Conservation (phyloP, 1,139 yeast species). For the Saccharomyces pastorianus region DNA sequence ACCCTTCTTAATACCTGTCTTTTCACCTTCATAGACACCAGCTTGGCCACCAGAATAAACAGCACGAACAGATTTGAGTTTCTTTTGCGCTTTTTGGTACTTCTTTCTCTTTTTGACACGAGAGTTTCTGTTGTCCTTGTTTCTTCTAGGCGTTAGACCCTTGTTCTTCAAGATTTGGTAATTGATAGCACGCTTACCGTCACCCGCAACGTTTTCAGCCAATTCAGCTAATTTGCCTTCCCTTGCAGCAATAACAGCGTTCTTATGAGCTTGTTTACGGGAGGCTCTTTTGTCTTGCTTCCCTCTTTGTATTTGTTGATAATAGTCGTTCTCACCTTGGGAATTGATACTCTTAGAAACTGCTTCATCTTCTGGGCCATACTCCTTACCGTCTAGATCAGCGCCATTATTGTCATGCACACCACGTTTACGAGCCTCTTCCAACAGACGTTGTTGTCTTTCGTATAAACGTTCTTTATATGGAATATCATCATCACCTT, state of each 20-base stretch:
- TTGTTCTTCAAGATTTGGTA: conserved; percentile 90
- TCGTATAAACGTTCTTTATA: conserved; percentile 83
- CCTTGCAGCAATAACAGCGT: conserved; percentile 71
- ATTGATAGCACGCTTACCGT: conserved; percentile 90
- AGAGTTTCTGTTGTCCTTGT: conserved; percentile 89
- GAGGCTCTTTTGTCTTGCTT: conserved; percentile 43
- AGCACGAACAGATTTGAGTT: conserved; percentile 80
- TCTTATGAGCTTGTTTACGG: conserved; percentile 58
- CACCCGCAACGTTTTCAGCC: conserved; percentile 56
- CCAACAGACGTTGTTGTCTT: conserved; percentile 76
- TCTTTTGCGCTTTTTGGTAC: conserved; percentile 92
- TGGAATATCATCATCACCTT: conserved; percentile 91
- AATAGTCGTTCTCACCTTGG: conserved; percentile 35
- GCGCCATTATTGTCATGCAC: conserved; percentile 49
- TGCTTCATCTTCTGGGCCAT: conserved; percentile 42
- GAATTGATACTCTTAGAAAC: conserved; percentile 36
- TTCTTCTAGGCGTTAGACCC: conserved; percentile 88
- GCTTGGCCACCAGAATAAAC: conserved; percentile 66
- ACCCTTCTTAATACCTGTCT: conserved; percentile 95
- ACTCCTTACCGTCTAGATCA: conserved; percentile 42
- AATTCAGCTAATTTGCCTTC: conserved; percentile 75
- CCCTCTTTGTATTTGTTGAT: conserved; percentile 40
- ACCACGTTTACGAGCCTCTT: conserved; percentile 86
- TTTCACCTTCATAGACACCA: conserved; percentile 88
- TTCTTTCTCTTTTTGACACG: conserved; percentile 98